Conservation (phyloP, 2,329 filamentous ascomycete species). For the Hypoxylon rubiginosum region DNA sequence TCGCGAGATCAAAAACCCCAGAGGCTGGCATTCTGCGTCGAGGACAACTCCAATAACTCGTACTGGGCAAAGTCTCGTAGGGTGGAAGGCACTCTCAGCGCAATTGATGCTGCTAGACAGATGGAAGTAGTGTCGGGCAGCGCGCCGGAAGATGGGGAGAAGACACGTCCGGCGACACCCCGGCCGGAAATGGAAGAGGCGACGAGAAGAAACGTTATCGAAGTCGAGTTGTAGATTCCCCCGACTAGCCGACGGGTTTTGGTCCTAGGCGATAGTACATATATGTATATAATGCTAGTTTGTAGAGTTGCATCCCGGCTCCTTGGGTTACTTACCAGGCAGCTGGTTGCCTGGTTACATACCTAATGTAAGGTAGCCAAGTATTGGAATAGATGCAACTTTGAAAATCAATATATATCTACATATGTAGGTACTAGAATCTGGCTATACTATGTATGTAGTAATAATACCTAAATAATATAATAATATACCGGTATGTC, state of each 20-base stretch:
- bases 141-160: constrained; percentile 5
- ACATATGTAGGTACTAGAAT: too few relatives aligned
- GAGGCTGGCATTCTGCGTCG: constrained; percentile 22
- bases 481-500: too few relatives aligned
- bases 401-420: not conserved
- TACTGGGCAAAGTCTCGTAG: constrained; percentile 20
- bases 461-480: too few relatives aligned
- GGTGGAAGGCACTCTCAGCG: constrained; percentile 11
- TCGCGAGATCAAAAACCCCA: constrained; percentile 15
- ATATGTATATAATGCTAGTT: not conserved
- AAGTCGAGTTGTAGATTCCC: constrained; percentile 8
- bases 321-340: not conserved
- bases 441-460: too few relatives aligned
- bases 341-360: too few relatives aligned
- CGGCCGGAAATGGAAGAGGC: constrained; percentile 6
- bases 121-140: constrained; percentile 2
- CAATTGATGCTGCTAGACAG: not conserved
- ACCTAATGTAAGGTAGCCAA: too few relatives aligned
- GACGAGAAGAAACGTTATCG: not conserved
- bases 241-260: not conserved
- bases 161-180: constrained; percentile 13
- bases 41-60: constrained; percentile 14
- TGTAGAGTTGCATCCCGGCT: not conserved
- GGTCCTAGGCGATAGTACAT: not conserved
- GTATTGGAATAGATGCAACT: not conserved